phyloP scores from a whole-genome alignment of 305 asterid species.

The Rubia tinctorum region DNA sequence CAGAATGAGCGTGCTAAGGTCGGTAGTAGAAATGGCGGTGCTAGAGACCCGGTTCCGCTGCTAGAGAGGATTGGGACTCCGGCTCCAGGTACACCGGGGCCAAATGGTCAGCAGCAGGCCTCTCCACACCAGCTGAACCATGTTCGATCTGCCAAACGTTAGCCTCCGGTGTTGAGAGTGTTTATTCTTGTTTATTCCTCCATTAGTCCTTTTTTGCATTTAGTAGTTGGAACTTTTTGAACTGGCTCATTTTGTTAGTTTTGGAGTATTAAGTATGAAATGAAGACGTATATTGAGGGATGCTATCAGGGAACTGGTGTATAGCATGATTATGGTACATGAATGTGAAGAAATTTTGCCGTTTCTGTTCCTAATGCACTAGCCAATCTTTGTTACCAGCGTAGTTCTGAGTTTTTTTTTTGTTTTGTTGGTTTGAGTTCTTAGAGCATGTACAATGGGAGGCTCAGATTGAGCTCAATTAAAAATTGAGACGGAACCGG shows the following conservation, averaged over 20 bases:
- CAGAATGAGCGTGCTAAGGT: slow-evolving; percentile 37
- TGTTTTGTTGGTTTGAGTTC: not conserved
- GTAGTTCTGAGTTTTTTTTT: not conserved
- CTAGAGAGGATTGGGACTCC: slow-evolving; percentile 10
- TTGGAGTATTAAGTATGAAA: not conserved
- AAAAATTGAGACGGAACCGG: no score
- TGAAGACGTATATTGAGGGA: not conserved
- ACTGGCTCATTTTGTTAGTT: slow-evolving; percentile 4
- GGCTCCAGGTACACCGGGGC: not conserved
- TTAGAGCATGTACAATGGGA: no score
- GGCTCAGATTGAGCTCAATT: no score
- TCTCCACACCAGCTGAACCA: slow-evolving; percentile 9
- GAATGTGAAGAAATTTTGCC: slow-evolving; percentile 9
- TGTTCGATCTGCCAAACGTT: slow-evolving; percentile 17
- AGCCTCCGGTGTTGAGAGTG: not conserved
- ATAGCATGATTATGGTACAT: slow-evolving; percentile 2
- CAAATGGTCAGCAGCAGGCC: slow-evolving; percentile 16
- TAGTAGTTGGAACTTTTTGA: not conserved
- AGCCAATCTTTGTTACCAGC: not conserved
- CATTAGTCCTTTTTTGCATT: not conserved
- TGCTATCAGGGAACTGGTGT: slow-evolving; percentile 12
- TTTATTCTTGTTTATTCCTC: not conserved
- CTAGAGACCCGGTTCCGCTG: slow-evolving; percentile 13
- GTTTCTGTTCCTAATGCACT: not conserved
- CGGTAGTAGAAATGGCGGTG: slow-evolving; percentile 28